Conservation (phyloP, 768 basidiomycete genomes). For the Pisolithus tinctorius region DNA sequence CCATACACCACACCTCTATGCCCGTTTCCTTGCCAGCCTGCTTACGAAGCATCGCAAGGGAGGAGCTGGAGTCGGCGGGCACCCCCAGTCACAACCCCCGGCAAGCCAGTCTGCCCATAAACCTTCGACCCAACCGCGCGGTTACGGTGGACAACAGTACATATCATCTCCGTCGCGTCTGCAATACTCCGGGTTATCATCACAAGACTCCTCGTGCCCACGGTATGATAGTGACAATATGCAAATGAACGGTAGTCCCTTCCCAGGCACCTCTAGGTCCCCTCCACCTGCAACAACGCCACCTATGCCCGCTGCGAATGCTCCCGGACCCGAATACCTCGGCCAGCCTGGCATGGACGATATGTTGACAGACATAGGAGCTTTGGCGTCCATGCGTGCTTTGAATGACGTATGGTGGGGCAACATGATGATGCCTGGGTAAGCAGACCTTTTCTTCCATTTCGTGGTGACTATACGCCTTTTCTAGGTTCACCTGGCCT, state of each 20-base stretch:
- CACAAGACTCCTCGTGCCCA: constrained; percentile 10
- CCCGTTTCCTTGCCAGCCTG: constrained; percentile 71
- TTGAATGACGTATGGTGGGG: constrained; percentile 70
- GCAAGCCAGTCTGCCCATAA: constrained; percentile 26
- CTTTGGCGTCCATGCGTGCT: constrained; percentile 67
- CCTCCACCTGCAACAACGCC: background rate
- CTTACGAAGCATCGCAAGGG: constrained; percentile 65
- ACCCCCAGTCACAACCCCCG: constrained; percentile 45
- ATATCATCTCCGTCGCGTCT: constrained; percentile 20
- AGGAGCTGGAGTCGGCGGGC: constrained; percentile 47
- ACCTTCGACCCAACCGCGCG: constrained; percentile 7
- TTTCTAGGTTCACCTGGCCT: constrained; percentile 26
- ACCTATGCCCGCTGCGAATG: background rate
- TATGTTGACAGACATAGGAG: constrained; percentile 37
- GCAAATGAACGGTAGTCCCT: constrained; percentile 20
- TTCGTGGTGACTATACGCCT: background rate
- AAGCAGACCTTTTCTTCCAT: constrained; percentile 4
- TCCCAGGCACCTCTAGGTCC: background rate
- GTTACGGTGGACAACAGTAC: constrained; percentile 21
- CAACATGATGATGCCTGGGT: constrained; percentile 87
- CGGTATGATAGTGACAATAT: constrained; percentile 23
- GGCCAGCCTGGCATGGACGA: constrained; percentile 29
- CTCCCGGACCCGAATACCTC: constrained; percentile 34
- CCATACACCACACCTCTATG: constrained; percentile 75
- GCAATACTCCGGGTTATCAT: constrained; percentile 12